Evolutionary conservation across 257 asterid genomes (phyloP), one percentile per base, ranked within the genome.

Genomic region (Parsonsia alboflavescens): DNA sequence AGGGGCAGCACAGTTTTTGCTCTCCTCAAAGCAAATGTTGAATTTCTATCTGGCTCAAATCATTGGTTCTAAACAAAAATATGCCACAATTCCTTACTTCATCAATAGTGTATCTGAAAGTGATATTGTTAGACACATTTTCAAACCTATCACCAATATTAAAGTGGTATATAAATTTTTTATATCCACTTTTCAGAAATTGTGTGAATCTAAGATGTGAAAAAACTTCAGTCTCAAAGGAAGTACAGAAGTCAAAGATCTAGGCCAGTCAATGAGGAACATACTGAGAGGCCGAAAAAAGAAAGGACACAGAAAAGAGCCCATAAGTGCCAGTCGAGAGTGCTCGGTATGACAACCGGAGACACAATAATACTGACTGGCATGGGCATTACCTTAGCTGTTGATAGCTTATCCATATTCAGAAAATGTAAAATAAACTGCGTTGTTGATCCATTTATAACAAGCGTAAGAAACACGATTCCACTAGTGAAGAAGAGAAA

Each of bases 401-500:
- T 79, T 0, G 98, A 88, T 81, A 93, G 86, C 82, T 67, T 85
- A 78, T 90, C 96, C 99, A 95, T 86, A 68, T 86, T 80, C 70
- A 95, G 89, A 73, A 80, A 21, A 75, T 73, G 93, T 74, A 95
- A 82, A 57, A 89, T 72, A 80, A 95, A 92, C 82, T 95, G 98
- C 30, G 99, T 90, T 68, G 99, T 92, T 19, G 99, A 92, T 74
- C 99, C 99, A 79, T 95, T 95, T 80, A 95, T 87, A 57, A 92
- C 86, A 75, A 95, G 96, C 1, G 99, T 92, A 70, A 95, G 96
- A 80, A 92, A 95, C 61, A 95, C 99, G 48, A 90, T 89, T 71
- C 99, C 99, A 76, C 98, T 96, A 70, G 99, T 94, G 86, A 95
- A 89, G 86, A 95, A 95, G 71, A 95, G 93, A 70, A 95, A 95